Evolutionary conservation across 192 early-diverging fungal species (phyloP).

Genomic region (Funneliformis geosporum): DNA sequence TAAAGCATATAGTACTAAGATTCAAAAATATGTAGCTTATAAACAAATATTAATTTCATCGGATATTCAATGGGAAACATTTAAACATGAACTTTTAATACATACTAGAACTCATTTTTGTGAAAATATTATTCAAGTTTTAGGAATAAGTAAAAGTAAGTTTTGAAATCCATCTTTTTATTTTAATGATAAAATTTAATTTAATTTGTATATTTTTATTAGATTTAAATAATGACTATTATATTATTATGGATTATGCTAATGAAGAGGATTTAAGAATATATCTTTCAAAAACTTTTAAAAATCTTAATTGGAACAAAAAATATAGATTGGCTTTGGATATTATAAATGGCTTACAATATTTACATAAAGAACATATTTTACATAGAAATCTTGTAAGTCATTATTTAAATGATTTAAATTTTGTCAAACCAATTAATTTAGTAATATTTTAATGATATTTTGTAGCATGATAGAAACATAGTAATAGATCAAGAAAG

Average conservation of each 20-base stretch:
- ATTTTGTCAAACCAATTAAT: too few relatives aligned
- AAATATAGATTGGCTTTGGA: background rate
- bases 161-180: too few relatives aligned
- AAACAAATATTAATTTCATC: background rate
- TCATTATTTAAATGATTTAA: too few relatives aligned
- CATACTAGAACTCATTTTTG: background rate
- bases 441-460: too few relatives aligned
- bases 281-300: background rate
- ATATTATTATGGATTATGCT: constrained; percentile 5
- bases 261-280: background rate
- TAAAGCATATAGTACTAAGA: background rate
- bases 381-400: too few relatives aligned
- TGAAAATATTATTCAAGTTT: background rate
- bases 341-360: background rate
- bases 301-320: background rate
- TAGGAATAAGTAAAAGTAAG: constrained; percentile 1
- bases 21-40: background rate
- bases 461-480: too few relatives aligned
- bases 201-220: background rate
- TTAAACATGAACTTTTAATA: background rate
- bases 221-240: background rate
- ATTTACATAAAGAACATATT: too few relatives aligned
- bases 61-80: background rate
- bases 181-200: too few relatives aligned
- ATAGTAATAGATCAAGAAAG: too few relatives aligned